phyloP scores from a whole-genome alignment of 169 alveolate genomes.

The Eimeria sp. region DNA sequence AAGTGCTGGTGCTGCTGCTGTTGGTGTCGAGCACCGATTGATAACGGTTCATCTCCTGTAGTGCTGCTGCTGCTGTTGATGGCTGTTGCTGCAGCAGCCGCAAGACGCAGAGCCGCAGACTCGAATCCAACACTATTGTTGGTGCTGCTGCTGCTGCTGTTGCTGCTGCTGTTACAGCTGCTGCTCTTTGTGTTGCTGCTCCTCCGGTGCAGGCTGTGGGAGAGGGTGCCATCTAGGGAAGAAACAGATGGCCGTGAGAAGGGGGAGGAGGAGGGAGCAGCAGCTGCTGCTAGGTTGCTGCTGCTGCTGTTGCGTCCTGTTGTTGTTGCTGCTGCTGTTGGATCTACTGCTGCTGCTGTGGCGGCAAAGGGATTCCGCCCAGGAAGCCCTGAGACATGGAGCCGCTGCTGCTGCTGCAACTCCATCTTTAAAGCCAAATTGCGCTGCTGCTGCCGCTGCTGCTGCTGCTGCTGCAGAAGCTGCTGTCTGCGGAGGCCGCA shows the following conservation, averaged over 20 bases:
- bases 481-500: slow-evolving; percentile 23
- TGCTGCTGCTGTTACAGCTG: slow-evolving; percentile 34
- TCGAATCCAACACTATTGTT: background rate
- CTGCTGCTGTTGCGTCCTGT: background rate
- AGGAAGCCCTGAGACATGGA: background rate
- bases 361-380: slow-evolving; percentile 44
- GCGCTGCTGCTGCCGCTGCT: slow-evolving; percentile 26
- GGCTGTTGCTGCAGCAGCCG: slow-evolving; percentile 28
- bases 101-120: background rate
- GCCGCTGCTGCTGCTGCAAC: slow-evolving; percentile 63
- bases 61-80: slow-evolving; percentile 61
- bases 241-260: slow-evolving; percentile 15
- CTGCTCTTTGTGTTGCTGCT: slow-evolving; percentile 23
- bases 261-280: slow-evolving; percentile 16
- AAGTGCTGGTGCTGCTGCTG: background rate
- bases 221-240: background rate
- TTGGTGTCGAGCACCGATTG: slow-evolving; percentile 1
- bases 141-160: slow-evolving; percentile 47
- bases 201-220: background rate
- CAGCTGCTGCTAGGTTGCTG: background rate
- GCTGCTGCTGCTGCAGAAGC: slow-evolving; percentile 20
- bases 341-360: background rate
- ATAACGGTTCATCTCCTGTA: background rate
- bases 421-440: background rate
- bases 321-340: slow-evolving; percentile 38